Base-by-base conservation (phyloP, 345 rosid species). In the Citrus sp. region DNA sequence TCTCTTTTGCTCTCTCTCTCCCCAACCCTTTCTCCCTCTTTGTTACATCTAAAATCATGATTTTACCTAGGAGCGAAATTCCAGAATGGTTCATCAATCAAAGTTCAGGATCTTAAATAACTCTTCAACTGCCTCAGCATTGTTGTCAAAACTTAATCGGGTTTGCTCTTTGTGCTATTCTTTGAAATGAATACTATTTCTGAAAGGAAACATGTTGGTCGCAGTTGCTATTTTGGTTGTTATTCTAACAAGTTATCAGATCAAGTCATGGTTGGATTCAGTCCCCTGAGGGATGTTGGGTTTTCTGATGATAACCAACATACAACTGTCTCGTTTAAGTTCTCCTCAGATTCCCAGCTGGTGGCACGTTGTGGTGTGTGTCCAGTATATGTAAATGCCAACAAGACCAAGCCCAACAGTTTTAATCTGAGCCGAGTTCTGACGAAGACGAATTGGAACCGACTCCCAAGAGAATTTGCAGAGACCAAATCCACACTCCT, bases 41-140 rank as follows among this genome's bases (percentile, higher is more conserved):
- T 4, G 1, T 28, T 60, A 24, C 25, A 9, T 9, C 13, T 6
- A 0, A 18, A 66, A 66, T 66, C 13, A 35, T 72, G 10, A 32
- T 19, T n/a, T 34, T 56, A 7, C 76, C 76, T 56, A 32, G 76
- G 37, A 72, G 65, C n/a, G 4, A 18, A 55, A 72, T 72, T 72
- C 76, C 66, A 9, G 32, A 55, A 4, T 72, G 76, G 64, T 58
- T 72, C 76, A 22, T 3, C 34, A 32, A 51, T 10, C 9, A 35
- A 58, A 32, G 65, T 58, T 12, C 8, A 7, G 32, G 65, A 12
- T 72, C 76, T 34, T 13, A 64, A 4, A 24, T 34, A 30, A 58
- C 42, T 35, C 32, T 58, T 12, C 46, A 58, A n/a, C 12, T 59
- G 54, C 76, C 54, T 9, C 13, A 2, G 1, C 4, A 35, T 58